A percentile compares a stretch with the other conserved stretches of the same genome.
Conservation (phyloP, 2,329 filamentous ascomycete species). For the Didymella pomorum region DNA sequence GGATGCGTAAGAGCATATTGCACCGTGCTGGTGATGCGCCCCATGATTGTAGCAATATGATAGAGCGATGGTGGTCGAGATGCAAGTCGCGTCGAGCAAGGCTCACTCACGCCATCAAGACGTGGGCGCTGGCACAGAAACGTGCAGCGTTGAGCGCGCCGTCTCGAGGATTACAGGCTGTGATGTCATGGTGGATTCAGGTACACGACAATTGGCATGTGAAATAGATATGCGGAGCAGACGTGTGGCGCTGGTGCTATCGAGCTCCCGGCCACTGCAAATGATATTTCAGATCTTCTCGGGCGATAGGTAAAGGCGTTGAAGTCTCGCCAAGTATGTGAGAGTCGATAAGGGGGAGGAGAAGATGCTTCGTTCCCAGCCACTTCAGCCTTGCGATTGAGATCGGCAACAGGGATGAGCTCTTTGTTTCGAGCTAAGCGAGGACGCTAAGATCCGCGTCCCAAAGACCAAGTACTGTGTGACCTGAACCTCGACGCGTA, state of each 20-base stretch:
- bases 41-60: slow-evolving; percentile 26
- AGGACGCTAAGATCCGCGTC: slow-evolving; percentile 12
- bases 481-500: slow-evolving; percentile 21
- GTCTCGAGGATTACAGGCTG: slow-evolving; percentile 22
- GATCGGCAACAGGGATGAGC: slow-evolving; percentile 16
- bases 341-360: background rate
- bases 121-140: slow-evolving; percentile 11
- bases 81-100: background rate
- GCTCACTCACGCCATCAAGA: background rate
- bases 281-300: background rate
- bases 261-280: background rate
- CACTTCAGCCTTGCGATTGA: background rate
- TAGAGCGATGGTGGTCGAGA: background rate
- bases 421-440: slow-evolving; percentile 3
- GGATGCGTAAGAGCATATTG: slow-evolving; percentile 49
- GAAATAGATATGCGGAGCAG: slow-evolving; percentile 20
- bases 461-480: slow-evolving; percentile 2
- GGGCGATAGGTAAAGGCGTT: background rate
- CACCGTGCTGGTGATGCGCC: slow-evolving; percentile 24
- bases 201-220: slow-evolving; percentile 27
- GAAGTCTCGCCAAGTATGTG: background rate
- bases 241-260: background rate
- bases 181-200: slow-evolving; percentile 35
- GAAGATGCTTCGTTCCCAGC: no score
- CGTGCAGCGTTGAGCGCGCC: slow-evolving; percentile 21